Conservation (phyloP, 2,329 filamentous ascomycete species). For the Tolypocladium tundrense region DNA sequence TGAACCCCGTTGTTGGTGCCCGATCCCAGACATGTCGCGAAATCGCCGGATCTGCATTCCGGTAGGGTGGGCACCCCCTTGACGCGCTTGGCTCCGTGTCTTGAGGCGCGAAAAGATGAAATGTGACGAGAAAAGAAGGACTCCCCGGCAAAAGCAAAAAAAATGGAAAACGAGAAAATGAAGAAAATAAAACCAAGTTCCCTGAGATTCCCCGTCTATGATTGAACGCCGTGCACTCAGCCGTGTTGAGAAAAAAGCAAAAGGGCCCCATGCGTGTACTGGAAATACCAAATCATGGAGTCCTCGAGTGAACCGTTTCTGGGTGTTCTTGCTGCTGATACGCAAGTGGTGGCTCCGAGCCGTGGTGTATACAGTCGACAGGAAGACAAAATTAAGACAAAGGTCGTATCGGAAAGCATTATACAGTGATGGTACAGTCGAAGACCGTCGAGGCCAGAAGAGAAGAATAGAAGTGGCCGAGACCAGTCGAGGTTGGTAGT, state of each 20-base stretch:
- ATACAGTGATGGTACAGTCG: constrained; percentile 11
- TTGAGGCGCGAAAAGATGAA: constrained; percentile 7
- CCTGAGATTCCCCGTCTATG: constrained; percentile 18
- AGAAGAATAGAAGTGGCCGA: constrained; percentile 8
- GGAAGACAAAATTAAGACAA: constrained; percentile 14
- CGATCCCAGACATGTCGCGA: constrained; percentile 21
- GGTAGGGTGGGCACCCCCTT: constrained; percentile 2
- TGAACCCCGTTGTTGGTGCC: background rate
- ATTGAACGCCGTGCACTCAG: constrained; percentile 20
- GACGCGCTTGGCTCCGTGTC: constrained; percentile 1
- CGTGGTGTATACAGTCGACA: constrained; percentile 22
- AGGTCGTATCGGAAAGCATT: constrained; percentile 13
- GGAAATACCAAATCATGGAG: constrained; percentile 1
- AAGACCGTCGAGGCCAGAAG: constrained; percentile 9
- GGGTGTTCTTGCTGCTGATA: constrained; percentile 23
- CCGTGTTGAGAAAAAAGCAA: constrained; percentile 5
- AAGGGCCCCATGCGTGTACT: constrained; percentile 5
- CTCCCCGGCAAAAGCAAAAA: constrained; percentile 1
- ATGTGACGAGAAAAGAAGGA: constrained; percentile 6
- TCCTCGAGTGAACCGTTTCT: constrained; percentile 8
- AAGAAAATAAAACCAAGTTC: constrained; percentile 10
- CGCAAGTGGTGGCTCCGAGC: constrained; percentile 27
- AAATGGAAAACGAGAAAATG: constrained; percentile 3
- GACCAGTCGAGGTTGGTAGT: background rate
- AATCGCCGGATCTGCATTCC: constrained; percentile 19